These are phyloP conservation scores for Blastobotrys raffinosifermentans DNA, from an alignment of 1,139 yeast species.

Conservation along the genomic window DNA sequence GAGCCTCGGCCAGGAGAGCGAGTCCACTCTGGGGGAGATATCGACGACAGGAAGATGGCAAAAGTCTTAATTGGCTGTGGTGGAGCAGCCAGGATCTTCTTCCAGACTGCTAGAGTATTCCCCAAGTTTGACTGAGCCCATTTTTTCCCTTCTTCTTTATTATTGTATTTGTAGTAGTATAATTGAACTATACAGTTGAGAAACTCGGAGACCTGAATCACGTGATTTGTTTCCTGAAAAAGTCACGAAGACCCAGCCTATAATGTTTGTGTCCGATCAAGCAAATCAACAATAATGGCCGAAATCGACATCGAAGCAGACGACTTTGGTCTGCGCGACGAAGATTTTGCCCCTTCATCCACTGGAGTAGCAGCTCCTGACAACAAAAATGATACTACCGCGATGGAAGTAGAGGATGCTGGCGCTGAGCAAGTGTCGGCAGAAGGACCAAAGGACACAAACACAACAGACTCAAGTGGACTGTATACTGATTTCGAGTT, in stretches of 20 bases:
- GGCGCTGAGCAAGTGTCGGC: slow-evolving; percentile 2
- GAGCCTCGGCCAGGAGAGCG: slow-evolving; percentile 49
- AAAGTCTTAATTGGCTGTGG: slow-evolving; percentile 62
- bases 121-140: slow-evolving; percentile 33
- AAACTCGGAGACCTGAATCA: too few species aligned
- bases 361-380: not conserved
- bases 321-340: slow-evolving; percentile 11
- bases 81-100: slow-evolving; percentile 62
- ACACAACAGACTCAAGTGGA: slow-evolving; percentile 1
- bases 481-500: not conserved
- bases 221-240: too few species aligned
- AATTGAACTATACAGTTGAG: too few species aligned
- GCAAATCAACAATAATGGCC: too few species aligned
- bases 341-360: slow-evolving; percentile 3
- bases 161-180: too few species aligned
- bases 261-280: too few species aligned
- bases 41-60: slow-evolving; percentile 38
- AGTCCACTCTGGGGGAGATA: slow-evolving; percentile 36
- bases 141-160: too few species aligned
- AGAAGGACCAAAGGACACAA: not conserved
- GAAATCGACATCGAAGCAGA: slow-evolving; percentile 13
- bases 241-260: too few species aligned
- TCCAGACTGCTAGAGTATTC: slow-evolving; percentile 59
- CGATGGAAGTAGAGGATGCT: not conserved
- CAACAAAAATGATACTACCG: not conserved